Conservation (phyloP, 331 rosid species). For the Malus hybrid region DNA sequence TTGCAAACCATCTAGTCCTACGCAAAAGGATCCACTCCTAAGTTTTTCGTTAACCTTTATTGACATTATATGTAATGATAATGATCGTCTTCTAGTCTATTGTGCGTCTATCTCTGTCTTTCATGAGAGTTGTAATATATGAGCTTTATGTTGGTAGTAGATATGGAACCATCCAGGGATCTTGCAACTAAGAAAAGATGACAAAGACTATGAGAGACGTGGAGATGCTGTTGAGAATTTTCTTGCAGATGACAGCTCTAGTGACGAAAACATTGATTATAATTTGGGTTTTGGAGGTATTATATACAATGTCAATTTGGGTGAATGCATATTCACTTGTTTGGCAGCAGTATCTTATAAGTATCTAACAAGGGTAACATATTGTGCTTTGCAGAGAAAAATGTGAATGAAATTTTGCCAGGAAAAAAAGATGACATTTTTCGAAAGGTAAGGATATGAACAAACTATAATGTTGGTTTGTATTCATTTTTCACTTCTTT, state of each 20-base stretch:
- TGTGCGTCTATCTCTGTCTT: constrained; percentile 12
- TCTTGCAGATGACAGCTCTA: constrained; percentile 85
- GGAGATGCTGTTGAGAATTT: constrained; percentile 84
- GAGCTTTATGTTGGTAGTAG: constrained; percentile 42
- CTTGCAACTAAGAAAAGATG: constrained; percentile 87
- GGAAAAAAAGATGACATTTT: constrained; percentile 59
- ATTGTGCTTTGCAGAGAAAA: constrained; percentile 50
- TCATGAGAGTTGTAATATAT: constrained; percentile 3
- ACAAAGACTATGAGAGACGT: constrained; percentile 48
- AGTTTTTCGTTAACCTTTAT: background rate
- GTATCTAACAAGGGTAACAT: background rate
- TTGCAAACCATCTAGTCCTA: background rate
- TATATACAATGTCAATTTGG: background rate
- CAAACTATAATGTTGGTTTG: constrained; percentile 2
- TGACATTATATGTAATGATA: background rate
- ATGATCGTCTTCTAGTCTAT: background rate
- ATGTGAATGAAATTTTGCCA: constrained; percentile 38
- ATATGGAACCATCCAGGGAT: constrained; percentile 99
- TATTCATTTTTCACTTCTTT: background rate
- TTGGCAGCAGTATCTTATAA: background rate
- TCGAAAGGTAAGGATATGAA: constrained; percentile 46
- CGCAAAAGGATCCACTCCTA: background rate
- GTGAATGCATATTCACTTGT: background rate
- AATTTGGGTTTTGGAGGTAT: constrained; percentile 70
- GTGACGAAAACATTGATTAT: constrained; percentile 81